These are phyloP conservation scores for Fomitopsis serialis DNA, from an alignment of 768 basidiomycete genomes.

Conservation along the genomic window DNA sequence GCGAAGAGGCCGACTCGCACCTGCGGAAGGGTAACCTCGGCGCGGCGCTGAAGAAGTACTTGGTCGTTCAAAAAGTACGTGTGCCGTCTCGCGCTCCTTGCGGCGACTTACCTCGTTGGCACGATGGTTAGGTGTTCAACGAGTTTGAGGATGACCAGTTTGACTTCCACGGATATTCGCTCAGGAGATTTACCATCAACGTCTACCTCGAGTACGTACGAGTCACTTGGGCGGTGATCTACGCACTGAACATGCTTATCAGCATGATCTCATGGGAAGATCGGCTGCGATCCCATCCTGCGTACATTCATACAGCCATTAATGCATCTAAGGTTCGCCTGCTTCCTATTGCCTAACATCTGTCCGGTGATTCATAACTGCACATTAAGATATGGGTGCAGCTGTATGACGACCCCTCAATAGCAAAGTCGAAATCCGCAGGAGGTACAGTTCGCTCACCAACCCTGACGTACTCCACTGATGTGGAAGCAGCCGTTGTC, in stretches of 20 bases:
- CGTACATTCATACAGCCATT: slow-evolving; percentile 68
- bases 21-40: slow-evolving; percentile 58
- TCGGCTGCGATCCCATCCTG: slow-evolving; percentile 66
- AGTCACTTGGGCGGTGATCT: slow-evolving; percentile 1
- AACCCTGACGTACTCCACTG: no score
- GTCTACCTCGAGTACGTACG: slow-evolving; percentile 75
- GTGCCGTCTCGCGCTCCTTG: background rate
- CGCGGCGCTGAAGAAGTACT: slow-evolving; percentile 82
- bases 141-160: slow-evolving; percentile 94
- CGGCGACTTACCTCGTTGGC: background rate
- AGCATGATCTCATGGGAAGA: slow-evolving; percentile 86
- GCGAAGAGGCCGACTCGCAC: slow-evolving; percentile 76
- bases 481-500: slow-evolving; percentile 37
- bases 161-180: slow-evolving; percentile 94
- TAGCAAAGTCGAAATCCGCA: slow-evolving; percentile 31
- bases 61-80: slow-evolving; percentile 65
- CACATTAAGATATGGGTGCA: slow-evolving; percentile 61
- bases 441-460: background rate
- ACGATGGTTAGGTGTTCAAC: slow-evolving; percentile 58
- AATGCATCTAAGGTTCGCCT: slow-evolving; percentile 58
- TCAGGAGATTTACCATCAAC: slow-evolving; percentile 84
- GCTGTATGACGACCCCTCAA: slow-evolving; percentile 65
- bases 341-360: background rate
- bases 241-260: slow-evolving; percentile 2
- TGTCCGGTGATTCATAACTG: background rate